Evolutionary conservation across 495 filamentous ascomycete species (phyloP), one percentile per base, ranked within the genome.

Genomic region (Hypoxylon fragiforme): DNA sequence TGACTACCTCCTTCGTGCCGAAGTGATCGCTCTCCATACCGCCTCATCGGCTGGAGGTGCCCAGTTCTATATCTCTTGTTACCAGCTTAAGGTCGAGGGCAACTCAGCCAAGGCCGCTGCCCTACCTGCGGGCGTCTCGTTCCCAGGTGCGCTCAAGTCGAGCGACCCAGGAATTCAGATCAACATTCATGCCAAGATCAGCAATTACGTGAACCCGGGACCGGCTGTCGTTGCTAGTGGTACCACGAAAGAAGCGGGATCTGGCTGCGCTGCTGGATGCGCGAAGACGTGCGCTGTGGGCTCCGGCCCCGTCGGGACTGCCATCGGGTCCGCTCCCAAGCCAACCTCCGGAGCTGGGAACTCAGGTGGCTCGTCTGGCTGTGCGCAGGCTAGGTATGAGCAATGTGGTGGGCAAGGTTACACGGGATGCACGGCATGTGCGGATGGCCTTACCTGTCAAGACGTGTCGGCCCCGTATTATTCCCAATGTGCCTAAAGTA

Each of bases 361-460:
- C 2, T 40, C 45, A 8, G 57, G 57, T 2, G 50, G 28, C 12
- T n/a, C 16, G 11, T 28, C 36, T 7, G 57, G 44, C 1, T 68
- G 70, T 3, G 62, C 65, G 9, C 56, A 70, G 37, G 47, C 69
- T 0, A 57, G 54, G 30, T 73, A 60, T 42, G 44, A 66, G 26
- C 77, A 80, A 57, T 81, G 78, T 53, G 77, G 77, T 20, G 77
- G 78, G 12, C 60, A 60, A 21, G 76, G 75, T 35, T 79, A 60
- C 45, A 71, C 54, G 4, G 76, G 75, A 36, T 69, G 73, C 50
- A 77, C 70, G 22, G 15, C 55, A 1, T 79, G 76, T 65, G 66
- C 68, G 34, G 46, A 50, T 1, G 63, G 63, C 1, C 60, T 66
- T n/a, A 57, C 48, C 9, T 66, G 63, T 37, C 42, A 60, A 9